These are phyloP conservation scores for Termitomyces sp. DNA, from an alignment of 768 basidiomycete genomes.

Conservation along the genomic window DNA sequence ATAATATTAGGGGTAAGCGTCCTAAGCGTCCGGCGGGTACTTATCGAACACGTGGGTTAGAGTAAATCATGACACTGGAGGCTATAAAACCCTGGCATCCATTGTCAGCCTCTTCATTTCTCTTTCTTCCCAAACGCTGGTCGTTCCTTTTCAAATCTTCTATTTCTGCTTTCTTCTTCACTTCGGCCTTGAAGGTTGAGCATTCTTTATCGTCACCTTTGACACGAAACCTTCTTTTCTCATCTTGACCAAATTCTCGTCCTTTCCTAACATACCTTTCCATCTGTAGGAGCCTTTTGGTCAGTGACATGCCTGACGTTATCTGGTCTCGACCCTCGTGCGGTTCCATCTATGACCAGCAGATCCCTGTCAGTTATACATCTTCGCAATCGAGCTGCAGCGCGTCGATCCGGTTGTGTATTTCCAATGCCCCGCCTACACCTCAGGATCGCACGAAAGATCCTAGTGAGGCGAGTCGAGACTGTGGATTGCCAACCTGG, in stretches of 20 bases:
- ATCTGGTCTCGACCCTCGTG: slow-evolving; percentile 8
- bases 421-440: neutral
- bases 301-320: slow-evolving; percentile 3
- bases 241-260: neutral
- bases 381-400: slow-evolving; percentile 5
- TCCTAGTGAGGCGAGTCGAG: neutral
- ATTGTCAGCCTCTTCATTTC: slow-evolving; percentile 13
- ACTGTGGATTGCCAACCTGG: slow-evolving; percentile 19
- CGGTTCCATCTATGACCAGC: slow-evolving; percentile 13
- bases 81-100: slow-evolving; percentile 2
- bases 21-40: no score
- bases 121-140: slow-evolving; percentile 15
- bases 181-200: slow-evolving; percentile 6
- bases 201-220: neutral
- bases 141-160: slow-evolving; percentile 5
- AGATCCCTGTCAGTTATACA: slow-evolving; percentile 15
- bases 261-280: neutral
- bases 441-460: slow-evolving; percentile 1
- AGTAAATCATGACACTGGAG: no score
- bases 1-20: no score
- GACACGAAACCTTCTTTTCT: neutral
- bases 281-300: neutral
- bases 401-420: slow-evolving; percentile 17
- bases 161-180: neutral
- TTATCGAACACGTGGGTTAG: no score